These are phyloP conservation scores for Rhodomyrtus tomentosa DNA, from an alignment of 345 rosid species.

Conservation along the genomic window DNA sequence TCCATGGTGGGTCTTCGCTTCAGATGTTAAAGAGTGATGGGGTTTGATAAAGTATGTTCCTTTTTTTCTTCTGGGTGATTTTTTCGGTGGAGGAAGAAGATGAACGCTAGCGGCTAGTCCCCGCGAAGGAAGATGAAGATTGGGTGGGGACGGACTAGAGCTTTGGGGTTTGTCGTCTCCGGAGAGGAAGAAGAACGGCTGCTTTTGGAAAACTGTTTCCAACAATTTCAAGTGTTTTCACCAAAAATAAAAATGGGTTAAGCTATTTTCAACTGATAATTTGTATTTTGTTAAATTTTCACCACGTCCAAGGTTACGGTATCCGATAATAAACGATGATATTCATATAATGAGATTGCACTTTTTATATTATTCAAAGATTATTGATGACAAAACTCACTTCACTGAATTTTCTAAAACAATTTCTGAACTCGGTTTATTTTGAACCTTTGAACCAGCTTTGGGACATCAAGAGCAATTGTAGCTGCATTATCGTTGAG, in stretches of 20 bases:
- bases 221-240: too few species aligned
- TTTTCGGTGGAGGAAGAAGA: not conserved
- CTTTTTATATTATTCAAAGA: not conserved
- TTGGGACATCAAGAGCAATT: not conserved
- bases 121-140: not conserved
- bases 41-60: not conserved
- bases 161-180: not conserved
- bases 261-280: too few species aligned
- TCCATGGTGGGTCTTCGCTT: constrained; percentile 34
- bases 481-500: too few species aligned
- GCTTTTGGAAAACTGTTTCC: not conserved
- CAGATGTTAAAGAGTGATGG: not conserved
- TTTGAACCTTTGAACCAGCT: not conserved
- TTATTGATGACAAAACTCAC: not conserved
- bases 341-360: not conserved
- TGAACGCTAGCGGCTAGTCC: not conserved
- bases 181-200: not conserved
- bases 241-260: too few species aligned
- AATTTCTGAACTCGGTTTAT: rapidly evolving
- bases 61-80: not conserved
- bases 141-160: not conserved
- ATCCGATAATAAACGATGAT: not conserved
- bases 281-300: not conserved
- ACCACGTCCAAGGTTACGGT: rapidly evolving
- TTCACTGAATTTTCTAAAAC: rapidly evolving